Conservation (phyloP, 768 basidiomycete species). For the Udeniomyces megalosporus region DNA sequence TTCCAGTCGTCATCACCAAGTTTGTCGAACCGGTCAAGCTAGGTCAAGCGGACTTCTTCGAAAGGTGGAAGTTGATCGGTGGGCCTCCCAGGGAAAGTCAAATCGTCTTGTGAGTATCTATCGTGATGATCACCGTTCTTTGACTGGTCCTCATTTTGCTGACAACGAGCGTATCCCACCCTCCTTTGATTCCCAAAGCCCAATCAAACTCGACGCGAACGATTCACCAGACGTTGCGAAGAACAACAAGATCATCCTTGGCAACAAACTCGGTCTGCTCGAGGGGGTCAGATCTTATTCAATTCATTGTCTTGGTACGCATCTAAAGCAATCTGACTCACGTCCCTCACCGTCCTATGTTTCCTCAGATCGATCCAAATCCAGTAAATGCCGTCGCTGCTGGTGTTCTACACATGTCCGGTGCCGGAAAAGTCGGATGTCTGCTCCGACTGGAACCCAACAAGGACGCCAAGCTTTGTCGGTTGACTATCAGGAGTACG, state of each 20-base stretch:
- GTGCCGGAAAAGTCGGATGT: slow-evolving; percentile 88
- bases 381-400: slow-evolving; percentile 83
- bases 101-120: slow-evolving; percentile 40
- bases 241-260: slow-evolving; percentile 59
- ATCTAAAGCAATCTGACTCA: too few relatives aligned
- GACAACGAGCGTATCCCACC: background rate
- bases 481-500: slow-evolving; percentile 83
- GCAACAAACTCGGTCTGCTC: slow-evolving; percentile 59
- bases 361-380: slow-evolving; percentile 60
- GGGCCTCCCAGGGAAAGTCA: slow-evolving; percentile 89
- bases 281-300: slow-evolving; percentile 39
- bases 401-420: slow-evolving; percentile 88
- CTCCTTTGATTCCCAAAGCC: slow-evolving; percentile 22
- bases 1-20: slow-evolving; percentile 76
- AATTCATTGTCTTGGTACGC: too few relatives aligned
- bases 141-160: background rate
- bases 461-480: slow-evolving; percentile 87
- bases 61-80: slow-evolving; percentile 94
- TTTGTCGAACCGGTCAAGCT: slow-evolving; percentile 90
- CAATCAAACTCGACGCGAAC: slow-evolving; percentile 45
- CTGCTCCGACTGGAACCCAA: slow-evolving; percentile 86
- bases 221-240: slow-evolving; percentile 61
- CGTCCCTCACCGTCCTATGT: too few relatives aligned
- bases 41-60: slow-evolving; percentile 74
- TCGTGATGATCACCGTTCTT: background rate